Evolutionary conservation across 805 yeast genomes (phyloP).

Genomic region (Teunomyces tritomae): DNA sequence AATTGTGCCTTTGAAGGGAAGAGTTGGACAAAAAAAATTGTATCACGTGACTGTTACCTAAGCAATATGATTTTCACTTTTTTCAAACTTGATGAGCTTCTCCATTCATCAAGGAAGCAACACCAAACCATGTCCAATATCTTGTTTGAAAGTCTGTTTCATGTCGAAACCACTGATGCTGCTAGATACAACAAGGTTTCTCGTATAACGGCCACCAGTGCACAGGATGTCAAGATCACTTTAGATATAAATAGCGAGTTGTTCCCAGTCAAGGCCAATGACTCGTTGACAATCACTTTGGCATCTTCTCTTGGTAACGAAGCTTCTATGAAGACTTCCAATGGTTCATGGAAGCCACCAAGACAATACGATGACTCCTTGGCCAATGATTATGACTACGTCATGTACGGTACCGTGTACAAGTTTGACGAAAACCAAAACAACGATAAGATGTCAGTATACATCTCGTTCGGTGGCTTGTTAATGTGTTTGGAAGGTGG

Average conservation of each 20-base stretch:
- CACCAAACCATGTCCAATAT: constrained; percentile 47
- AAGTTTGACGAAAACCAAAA: constrained; percentile 83
- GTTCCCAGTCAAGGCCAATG: constrained; percentile 76
- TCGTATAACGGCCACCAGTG: constrained; percentile 83
- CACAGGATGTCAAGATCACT: constrained; percentile 75
- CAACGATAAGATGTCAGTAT: constrained; percentile 75
- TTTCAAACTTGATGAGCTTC: constrained; percentile 1
- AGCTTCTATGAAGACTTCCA: constrained; percentile 41
- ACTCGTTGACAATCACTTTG: constrained; percentile 79
- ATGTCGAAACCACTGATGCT: constrained; percentile 76
- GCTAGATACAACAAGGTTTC: constrained; percentile 91
- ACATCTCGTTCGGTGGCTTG: constrained; percentile 94
- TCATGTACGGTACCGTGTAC: constrained; percentile 97
- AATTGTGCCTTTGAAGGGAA: too few species aligned
- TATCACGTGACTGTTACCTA: background rate
- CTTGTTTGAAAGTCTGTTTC: constrained; percentile 90
- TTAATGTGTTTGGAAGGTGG: constrained; percentile 93
- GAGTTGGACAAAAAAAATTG: too few species aligned
- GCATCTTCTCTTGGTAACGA: constrained; percentile 70
- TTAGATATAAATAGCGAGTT: constrained; percentile 89
- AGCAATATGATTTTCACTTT: background rate
- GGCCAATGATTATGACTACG: constrained; percentile 97
- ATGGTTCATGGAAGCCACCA: constrained; percentile 82
- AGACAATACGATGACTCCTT: constrained; percentile 77
- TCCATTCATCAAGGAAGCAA: background rate